Percentiles rank a stretch among this genome's conserved stretches.
Evolutionary conservation across 2,329 filamentous ascomycete genomes (phyloP).

Genomic region (Aspergillus vadensis): DNA sequence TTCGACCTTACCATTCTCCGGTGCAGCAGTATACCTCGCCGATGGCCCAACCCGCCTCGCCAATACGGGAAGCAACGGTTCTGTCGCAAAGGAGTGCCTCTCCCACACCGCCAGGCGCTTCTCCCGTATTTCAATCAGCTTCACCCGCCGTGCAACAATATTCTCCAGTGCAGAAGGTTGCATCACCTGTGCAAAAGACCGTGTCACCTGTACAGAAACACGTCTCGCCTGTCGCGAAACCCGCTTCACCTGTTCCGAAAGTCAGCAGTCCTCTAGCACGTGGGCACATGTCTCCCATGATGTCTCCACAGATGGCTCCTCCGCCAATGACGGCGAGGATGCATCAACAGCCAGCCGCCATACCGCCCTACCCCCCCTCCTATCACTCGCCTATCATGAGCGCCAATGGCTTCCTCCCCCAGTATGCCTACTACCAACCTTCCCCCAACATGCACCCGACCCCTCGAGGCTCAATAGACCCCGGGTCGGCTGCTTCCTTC

Average conservation of each 20-base stretch:
- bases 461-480: conserved; percentile 34
- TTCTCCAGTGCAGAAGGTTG: conserved; percentile 21
- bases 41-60: conserved; percentile 13
- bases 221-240: conserved; percentile 26
- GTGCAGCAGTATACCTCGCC: conserved; percentile 16
- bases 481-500: conserved; percentile 34
- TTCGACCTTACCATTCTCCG: conserved; percentile 14
- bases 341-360: conserved; percentile 26
- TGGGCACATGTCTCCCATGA: conserved; percentile 40
- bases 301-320: conserved; percentile 34
- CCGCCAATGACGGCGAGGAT: conserved; percentile 24
- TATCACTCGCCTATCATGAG: conserved; percentile 42
- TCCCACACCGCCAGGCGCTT: conserved; percentile 18
- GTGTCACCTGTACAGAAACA: conserved; percentile 18
- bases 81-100: conserved; percentile 15
- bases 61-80: conserved; percentile 14
- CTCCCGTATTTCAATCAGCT: conserved; percentile 17
- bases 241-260: conserved; percentile 34
- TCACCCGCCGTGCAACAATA: conserved; percentile 14
- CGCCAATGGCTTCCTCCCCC: conserved; percentile 33
- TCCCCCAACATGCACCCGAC: conserved; percentile 31
- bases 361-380: conserved; percentile 29
- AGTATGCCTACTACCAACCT: conserved; percentile 36
- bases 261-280: conserved; percentile 40
- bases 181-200: conserved; percentile 22